Conservation (phyloP, 768 basidiomycete genomes). For the Trametes villosa region DNA sequence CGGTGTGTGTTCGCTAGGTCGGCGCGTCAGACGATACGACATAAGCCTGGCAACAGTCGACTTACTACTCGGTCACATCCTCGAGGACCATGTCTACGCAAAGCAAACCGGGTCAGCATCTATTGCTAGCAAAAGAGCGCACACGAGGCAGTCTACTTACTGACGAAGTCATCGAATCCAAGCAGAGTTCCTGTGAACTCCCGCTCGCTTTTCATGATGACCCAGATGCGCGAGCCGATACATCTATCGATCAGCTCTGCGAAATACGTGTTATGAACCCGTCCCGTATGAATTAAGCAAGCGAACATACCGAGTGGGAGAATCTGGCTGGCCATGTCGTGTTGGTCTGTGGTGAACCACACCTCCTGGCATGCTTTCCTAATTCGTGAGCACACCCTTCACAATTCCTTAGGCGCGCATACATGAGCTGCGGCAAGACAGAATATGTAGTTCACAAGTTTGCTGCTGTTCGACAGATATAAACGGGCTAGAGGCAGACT, state of each 20-base stretch:
- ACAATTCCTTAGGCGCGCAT: neutral
- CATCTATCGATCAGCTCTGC: slow-evolving; percentile 95
- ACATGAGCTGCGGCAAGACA: neutral
- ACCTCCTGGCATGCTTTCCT: slow-evolving; percentile 3
- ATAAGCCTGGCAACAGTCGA: slow-evolving; percentile 12
- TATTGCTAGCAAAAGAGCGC: neutral
- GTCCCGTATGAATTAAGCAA: neutral
- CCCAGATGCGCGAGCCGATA: slow-evolving; percentile 97
- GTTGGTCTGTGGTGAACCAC: slow-evolving; percentile 19
- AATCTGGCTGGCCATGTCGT: slow-evolving; percentile 86
- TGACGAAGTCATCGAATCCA: slow-evolving; percentile 99
- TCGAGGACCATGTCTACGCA: slow-evolving; percentile 87
- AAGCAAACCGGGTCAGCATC: slow-evolving; percentile 1
- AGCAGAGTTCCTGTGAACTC: slow-evolving; percentile 95
- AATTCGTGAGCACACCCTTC: neutral
- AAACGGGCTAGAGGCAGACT: too few relatives aligned
- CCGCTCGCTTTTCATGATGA: slow-evolving; percentile 96
- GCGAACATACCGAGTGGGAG: slow-evolving; percentile 78
- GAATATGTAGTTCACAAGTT: too few relatives aligned
- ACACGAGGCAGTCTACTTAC: slow-evolving; percentile 61
- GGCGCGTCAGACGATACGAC: neutral
- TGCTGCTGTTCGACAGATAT: too few relatives aligned
- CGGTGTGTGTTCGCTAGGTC: slow-evolving; percentile 78
- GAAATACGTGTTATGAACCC: neutral
- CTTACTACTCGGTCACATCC: slow-evolving; percentile 96